Conservation (phyloP, 1,139 yeast genomes). For the Kodamaea fungicola region DNA sequence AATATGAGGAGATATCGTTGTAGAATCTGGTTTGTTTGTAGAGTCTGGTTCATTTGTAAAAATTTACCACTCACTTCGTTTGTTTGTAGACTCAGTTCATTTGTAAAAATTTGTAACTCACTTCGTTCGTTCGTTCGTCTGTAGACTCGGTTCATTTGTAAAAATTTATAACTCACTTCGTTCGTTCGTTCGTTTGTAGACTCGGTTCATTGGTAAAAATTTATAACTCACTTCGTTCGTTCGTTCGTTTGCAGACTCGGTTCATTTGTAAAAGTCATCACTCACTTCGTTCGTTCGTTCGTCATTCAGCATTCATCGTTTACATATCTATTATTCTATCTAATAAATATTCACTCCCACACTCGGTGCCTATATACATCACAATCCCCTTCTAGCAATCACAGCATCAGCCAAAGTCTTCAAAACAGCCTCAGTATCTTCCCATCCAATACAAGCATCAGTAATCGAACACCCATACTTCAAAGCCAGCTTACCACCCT, state of each 20-base stretch:
- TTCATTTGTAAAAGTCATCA: background rate
- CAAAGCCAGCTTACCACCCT: slow-evolving; percentile 69
- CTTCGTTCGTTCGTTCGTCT: background rate
- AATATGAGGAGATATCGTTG: too few species aligned
- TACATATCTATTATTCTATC: too few species aligned
- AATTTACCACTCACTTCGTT: too few species aligned
- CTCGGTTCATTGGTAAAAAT: background rate
- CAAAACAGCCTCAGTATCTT: slow-evolving; percentile 71
- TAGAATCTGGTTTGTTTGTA: too few species aligned
- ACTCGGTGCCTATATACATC: too few species aligned
- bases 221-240: background rate
- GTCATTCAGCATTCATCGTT: too few species aligned
- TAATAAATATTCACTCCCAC: too few species aligned
- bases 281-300: background rate
- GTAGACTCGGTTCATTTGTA: too few species aligned
- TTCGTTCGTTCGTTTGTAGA: too few species aligned
- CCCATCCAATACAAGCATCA: slow-evolving; percentile 94
- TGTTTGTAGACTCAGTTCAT: background rate
- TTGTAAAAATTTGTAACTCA: background rate
- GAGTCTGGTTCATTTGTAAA: too few species aligned
- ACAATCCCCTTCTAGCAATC: slow-evolving; percentile 59
- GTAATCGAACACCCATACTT: slow-evolving; percentile 93
- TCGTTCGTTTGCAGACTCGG: background rate
- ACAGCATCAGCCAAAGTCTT: slow-evolving; percentile 75
- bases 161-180: too few species aligned